Evolutionary conservation across 345 rosid species (phyloP).

Genomic region (Bruguiera gymnorhiza): DNA sequence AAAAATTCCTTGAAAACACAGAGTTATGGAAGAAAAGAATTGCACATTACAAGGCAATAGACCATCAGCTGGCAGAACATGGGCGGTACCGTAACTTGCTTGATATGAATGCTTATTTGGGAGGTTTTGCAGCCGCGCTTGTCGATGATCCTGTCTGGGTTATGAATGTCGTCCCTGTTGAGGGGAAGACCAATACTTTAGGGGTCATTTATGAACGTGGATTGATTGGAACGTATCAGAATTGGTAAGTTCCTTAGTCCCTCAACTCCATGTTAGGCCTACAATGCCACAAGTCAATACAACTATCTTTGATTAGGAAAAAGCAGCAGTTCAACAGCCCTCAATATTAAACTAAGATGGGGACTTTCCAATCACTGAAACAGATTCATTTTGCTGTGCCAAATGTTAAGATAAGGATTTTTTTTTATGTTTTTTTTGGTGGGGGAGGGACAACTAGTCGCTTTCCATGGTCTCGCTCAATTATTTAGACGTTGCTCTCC

Average conservation of each 20-base stretch:
- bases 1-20: slow-evolving; percentile 46
- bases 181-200: slow-evolving; percentile 58
- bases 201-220: slow-evolving; percentile 90
- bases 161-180: slow-evolving; percentile 73
- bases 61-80: slow-evolving; percentile 51
- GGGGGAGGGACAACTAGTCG: background rate
- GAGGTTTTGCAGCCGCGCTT: slow-evolving; percentile 86
- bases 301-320: background rate
- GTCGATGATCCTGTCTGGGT: slow-evolving; percentile 79
- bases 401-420: too few species aligned
- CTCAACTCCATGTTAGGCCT: background rate
- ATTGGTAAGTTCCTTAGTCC: slow-evolving; percentile 46
- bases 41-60: slow-evolving; percentile 62
- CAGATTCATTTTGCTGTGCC: too few species aligned
- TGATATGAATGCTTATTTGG: slow-evolving; percentile 76
- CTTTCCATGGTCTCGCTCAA: background rate
- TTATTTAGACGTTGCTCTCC: background rate
- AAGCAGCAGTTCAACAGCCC: slow-evolving; percentile 7
- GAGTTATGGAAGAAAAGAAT: slow-evolving; percentile 70
- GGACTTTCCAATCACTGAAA: too few species aligned
- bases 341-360: too few species aligned
- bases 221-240: slow-evolving; percentile 85
- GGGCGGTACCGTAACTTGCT: slow-evolving; percentile 90
- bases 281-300: background rate
- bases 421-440: too few species aligned